These are phyloP conservation scores for Phragmites australis DNA, from an alignment of 176 grass and related monocot genomes.

Conservation along the genomic window DNA sequence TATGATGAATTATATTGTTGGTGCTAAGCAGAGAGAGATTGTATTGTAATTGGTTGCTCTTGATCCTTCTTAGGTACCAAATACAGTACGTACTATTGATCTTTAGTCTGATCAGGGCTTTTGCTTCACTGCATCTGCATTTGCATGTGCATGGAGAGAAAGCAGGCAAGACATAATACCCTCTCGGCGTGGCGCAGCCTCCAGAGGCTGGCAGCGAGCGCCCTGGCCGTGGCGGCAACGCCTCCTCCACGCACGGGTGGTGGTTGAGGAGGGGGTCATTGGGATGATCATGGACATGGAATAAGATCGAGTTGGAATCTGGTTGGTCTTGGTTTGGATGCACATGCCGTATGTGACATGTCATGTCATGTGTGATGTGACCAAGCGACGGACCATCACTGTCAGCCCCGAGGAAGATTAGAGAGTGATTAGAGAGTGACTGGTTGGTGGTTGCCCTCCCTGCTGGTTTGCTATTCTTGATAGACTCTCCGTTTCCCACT, in stretches of 20 bases:
- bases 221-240: constrained; percentile 43
- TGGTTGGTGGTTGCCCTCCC: neutral
- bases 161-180: too few relatives aligned
- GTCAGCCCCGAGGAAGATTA: neutral
- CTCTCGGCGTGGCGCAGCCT: constrained; percentile 41
- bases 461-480: constrained; percentile 31
- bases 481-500: constrained; percentile 6
- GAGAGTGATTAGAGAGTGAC: neutral
- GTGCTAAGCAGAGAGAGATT: too few relatives aligned
- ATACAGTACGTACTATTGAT: too few relatives aligned
- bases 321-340: constrained; percentile 23
- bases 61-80: too few relatives aligned
- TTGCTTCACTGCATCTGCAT: too few relatives aligned
- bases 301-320: neutral
- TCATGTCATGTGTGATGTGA: constrained; percentile 19
- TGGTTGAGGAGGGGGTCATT: constrained; percentile 44
- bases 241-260: too few relatives aligned
- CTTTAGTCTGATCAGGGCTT: neutral
- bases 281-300: constrained; percentile 29
- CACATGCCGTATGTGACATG: constrained; percentile 47
- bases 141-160: neutral
- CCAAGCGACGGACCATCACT: neutral
- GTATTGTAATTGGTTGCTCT: too few relatives aligned
- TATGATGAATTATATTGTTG: too few relatives aligned
- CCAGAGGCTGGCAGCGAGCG: constrained; percentile 55